Conservation (phyloP, 768 basidiomycete genomes). For the Leccinum imitatum region DNA sequence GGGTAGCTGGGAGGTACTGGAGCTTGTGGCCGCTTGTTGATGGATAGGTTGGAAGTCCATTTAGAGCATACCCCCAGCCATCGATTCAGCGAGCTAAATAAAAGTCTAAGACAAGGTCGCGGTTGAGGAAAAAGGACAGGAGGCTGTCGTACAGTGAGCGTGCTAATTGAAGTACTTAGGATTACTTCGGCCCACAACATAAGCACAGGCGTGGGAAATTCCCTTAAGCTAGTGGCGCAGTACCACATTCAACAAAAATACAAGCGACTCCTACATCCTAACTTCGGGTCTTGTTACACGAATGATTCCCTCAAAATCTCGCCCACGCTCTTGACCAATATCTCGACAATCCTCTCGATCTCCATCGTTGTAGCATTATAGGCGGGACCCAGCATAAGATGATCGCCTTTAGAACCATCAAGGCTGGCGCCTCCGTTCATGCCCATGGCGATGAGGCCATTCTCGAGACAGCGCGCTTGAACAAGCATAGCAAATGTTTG, state of each 20-base stretch:
- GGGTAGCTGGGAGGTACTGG: slow-evolving; percentile 48
- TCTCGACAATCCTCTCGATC: slow-evolving; percentile 63
- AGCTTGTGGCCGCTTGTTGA: slow-evolving; percentile 69
- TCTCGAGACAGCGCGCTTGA: slow-evolving; percentile 66
- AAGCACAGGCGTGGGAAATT: slow-evolving; percentile 34
- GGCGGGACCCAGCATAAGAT: slow-evolving; percentile 74
- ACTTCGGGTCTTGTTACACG: slow-evolving; percentile 3
- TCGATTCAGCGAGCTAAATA: slow-evolving; percentile 48
- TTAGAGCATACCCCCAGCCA: slow-evolving; percentile 88
- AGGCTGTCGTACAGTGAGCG: slow-evolving; percentile 16
- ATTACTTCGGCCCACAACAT: slow-evolving; percentile 22
- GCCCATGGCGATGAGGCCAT: slow-evolving; percentile 71
- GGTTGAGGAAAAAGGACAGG: slow-evolving; percentile 27
- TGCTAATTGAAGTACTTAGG: slow-evolving; percentile 24
- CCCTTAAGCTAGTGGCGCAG: slow-evolving; percentile 9
- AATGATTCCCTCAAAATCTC: slow-evolving; percentile 50
- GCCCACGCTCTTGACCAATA: slow-evolving; percentile 67
- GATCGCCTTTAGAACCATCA: slow-evolving; percentile 72
- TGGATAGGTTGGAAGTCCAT: slow-evolving; percentile 84
- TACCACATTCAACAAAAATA: neutral
- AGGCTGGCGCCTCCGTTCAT: slow-evolving; percentile 68
- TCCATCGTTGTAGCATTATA: slow-evolving; percentile 74
- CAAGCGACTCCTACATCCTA: neutral
- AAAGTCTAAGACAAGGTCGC: slow-evolving; percentile 26
- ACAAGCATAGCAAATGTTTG: slow-evolving; percentile 63